Percentiles rank a stretch among this genome's conserved stretches.
phyloP scores from a whole-genome alignment of 2,329 filamentous ascomycete genomes.

The Fusarium kyushuense region DNA sequence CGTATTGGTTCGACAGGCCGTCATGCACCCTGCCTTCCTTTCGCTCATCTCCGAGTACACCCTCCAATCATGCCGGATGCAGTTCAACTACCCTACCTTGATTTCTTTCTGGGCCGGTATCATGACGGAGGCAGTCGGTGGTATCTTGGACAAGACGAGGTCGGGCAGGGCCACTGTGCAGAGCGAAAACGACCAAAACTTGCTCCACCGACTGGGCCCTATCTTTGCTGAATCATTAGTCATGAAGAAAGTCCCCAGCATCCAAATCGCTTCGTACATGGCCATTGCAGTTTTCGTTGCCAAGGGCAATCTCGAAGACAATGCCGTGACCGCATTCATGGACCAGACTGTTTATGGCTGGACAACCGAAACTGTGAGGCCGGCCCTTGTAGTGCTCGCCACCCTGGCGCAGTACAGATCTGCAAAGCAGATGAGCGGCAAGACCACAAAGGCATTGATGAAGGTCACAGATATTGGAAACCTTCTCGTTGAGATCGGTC shows the following conservation, averaged over 20 bases:
- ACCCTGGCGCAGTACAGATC: constrained; percentile 85
- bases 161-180: constrained; percentile 83
- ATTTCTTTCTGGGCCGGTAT: constrained; percentile 93
- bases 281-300: constrained; percentile 86
- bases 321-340: constrained; percentile 87
- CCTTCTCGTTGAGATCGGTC: constrained; percentile 70
- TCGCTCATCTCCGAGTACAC: constrained; percentile 82
- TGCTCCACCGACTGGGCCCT: constrained; percentile 75
- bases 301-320: constrained; percentile 83
- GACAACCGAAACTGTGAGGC: constrained; percentile 76
- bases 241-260: constrained; percentile 79
- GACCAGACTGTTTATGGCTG: constrained; percentile 85
- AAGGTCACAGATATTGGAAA: constrained; percentile 71
- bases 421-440: constrained; percentile 74
- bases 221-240: constrained; percentile 82
- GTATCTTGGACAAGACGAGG: constrained; percentile 80
- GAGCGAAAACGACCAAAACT: constrained; percentile 81
- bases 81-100: constrained; percentile 80
- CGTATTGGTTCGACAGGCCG: constrained; percentile 85
- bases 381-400: constrained; percentile 82
- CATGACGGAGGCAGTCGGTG: constrained; percentile 85
- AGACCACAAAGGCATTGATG: constrained; percentile 76
- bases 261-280: constrained; percentile 93
- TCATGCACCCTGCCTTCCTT: constrained; percentile 81
- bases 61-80: constrained; percentile 76